phyloP scores from a whole-genome alignment of 805 yeast genomes.

The Spencermartinsiella europaea region DNA sequence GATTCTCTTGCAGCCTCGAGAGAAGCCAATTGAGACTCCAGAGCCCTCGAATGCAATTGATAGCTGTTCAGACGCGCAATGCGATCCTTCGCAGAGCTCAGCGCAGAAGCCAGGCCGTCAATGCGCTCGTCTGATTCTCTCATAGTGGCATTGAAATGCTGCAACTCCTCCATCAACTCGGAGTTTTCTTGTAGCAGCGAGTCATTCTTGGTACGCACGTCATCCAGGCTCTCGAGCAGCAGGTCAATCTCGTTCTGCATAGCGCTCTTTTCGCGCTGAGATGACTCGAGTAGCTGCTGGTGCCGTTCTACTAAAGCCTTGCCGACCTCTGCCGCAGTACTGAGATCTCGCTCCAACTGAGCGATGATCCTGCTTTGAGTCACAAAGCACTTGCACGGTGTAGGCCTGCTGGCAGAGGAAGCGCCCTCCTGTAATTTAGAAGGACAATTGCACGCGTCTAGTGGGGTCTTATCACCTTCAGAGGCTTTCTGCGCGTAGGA shows the following conservation, averaged over 20 bases:
- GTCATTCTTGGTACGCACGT: constrained; percentile 9
- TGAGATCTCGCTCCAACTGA: constrained; percentile 15
- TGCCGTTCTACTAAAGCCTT: constrained; percentile 18
- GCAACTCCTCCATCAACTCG: constrained; percentile 14
- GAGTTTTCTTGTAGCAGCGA: constrained; percentile 11
- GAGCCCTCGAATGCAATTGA: constrained; percentile 12
- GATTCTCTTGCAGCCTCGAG: constrained; percentile 15
- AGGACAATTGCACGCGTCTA: too few species aligned
- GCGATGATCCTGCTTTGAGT: constrained; percentile 9
- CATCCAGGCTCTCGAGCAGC: constrained; percentile 9
- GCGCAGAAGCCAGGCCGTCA: constrained; percentile 9
- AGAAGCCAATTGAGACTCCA: constrained; percentile 16
- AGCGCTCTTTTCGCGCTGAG: constrained; percentile 6
- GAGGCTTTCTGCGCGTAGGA: background rate
- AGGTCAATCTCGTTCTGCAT: constrained; percentile 13
- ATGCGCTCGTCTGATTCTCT: constrained; percentile 13
- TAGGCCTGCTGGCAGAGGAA: background rate
- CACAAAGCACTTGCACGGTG: constrained; percentile 14
- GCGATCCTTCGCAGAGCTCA: constrained; percentile 10
- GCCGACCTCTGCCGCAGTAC: constrained; percentile 20
- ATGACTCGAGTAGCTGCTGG: constrained; percentile 8
- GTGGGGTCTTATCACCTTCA: too few species aligned
- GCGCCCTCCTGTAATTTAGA: background rate
- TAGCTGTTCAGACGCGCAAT: constrained; percentile 13
- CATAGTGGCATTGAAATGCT: constrained; percentile 10